A percentile compares a stretch with the other conserved stretches of the same genome.
phyloP scores from a whole-genome alignment of 768 basidiomycete genomes.

The Boletellus ananas region DNA sequence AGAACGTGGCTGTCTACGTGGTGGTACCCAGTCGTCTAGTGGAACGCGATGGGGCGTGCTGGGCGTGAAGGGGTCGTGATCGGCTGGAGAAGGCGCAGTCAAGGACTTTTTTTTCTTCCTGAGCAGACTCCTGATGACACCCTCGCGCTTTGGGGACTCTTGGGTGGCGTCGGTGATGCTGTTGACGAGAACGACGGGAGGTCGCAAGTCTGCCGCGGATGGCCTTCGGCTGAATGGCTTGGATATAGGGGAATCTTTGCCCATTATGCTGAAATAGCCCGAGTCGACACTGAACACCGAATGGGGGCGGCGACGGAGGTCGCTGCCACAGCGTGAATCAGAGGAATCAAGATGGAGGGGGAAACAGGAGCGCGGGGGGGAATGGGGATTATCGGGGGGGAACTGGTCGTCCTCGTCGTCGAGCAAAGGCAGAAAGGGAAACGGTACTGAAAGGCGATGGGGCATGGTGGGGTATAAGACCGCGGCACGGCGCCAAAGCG shows the following conservation, averaged over 20 bases:
- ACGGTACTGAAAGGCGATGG: slow-evolving; percentile 4
- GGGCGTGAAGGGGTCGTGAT: slow-evolving; percentile 8
- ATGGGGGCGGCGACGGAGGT: slow-evolving; percentile 10
- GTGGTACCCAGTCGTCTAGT: background rate
- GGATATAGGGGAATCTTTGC: slow-evolving; percentile 13
- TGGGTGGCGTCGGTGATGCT: background rate
- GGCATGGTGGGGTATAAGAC: slow-evolving; percentile 24
- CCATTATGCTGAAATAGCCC: slow-evolving; percentile 28
- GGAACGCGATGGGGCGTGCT: background rate
- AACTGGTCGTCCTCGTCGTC: slow-evolving; percentile 20
- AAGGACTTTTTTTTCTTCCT: slow-evolving; percentile 26
- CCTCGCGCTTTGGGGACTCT: slow-evolving; percentile 20
- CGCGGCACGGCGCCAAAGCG: slow-evolving; percentile 20
- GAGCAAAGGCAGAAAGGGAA: slow-evolving; percentile 9
- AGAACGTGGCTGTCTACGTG: background rate
- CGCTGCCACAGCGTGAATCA: background rate
- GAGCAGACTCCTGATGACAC: slow-evolving; percentile 14
- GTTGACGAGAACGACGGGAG: slow-evolving; percentile 9
- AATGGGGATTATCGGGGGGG: slow-evolving; percentile 7
- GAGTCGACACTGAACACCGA: slow-evolving; percentile 29
- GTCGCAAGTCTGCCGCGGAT: slow-evolving; percentile 11
- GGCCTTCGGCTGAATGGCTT: slow-evolving; percentile 9
- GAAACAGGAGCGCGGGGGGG: slow-evolving; percentile 23
- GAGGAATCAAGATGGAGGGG: slow-evolving; percentile 3
- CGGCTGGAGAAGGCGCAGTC: background rate